Evolutionary conservation across 192 early-diverging fungal species (phyloP).

Genomic region (Coemansia sp.): DNA sequence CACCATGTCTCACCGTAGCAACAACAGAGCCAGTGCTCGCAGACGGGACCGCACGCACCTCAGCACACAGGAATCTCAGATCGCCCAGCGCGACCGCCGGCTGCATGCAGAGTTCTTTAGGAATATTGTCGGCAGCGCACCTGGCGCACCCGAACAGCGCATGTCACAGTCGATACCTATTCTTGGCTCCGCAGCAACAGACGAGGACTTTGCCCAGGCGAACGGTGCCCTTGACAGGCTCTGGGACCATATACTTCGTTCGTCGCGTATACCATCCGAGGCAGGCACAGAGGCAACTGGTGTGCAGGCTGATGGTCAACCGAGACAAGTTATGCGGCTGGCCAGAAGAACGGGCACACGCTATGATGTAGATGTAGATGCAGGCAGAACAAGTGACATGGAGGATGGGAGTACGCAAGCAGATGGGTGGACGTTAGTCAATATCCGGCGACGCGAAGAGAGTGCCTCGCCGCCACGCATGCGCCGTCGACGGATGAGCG

Average conservation of each 20-base stretch:
- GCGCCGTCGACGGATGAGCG: slow-evolving; percentile 6
- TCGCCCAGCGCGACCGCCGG: neutral
- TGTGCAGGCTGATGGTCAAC: neutral
- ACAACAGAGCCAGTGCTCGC: neutral
- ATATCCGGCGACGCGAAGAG: slow-evolving; percentile 7
- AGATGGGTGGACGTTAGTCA: slow-evolving; percentile 36
- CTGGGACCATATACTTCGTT: slow-evolving; percentile 17
- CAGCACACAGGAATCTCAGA: neutral
- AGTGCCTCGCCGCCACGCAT: slow-evolving; percentile 5
- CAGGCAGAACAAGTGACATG: neutral
- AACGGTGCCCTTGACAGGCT: slow-evolving; percentile 4
- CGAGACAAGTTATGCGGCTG: neutral
- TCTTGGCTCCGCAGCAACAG: slow-evolving; percentile 2
- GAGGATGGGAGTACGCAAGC: slow-evolving; percentile 1
- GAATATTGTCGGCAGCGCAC: neutral
- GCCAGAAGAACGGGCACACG: too few relatives aligned
- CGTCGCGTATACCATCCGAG: neutral
- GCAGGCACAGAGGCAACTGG: slow-evolving; percentile 3
- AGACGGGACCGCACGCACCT: neutral
- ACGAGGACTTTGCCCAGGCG: slow-evolving; percentile 1
- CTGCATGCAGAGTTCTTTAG: neutral
- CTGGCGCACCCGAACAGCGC: neutral
- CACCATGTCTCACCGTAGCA: neutral
- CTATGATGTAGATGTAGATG: too few relatives aligned
- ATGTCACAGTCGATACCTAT: neutral